These are phyloP conservation scores for Tulasnella sp. DNA, from an alignment of 768 basidiomycete species.

Conservation along the genomic window DNA sequence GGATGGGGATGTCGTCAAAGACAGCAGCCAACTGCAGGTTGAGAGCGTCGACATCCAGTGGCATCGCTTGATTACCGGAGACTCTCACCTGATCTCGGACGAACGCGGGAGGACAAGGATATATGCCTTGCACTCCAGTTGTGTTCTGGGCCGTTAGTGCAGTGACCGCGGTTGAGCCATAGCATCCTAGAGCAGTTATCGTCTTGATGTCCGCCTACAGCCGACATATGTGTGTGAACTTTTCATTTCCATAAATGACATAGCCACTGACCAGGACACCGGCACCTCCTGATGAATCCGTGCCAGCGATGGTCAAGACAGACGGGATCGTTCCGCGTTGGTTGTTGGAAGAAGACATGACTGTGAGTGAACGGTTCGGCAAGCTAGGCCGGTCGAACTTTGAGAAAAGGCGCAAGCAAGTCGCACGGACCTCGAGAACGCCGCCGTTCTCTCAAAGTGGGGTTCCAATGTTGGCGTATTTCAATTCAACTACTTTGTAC, in stretches of 20 bases:
- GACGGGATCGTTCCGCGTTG: constrained; percentile 26
- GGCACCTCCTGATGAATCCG: constrained; percentile 79
- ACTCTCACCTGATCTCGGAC: constrained; percentile 61
- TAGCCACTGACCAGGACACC: constrained; percentile 64
- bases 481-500: background rate
- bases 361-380: background rate
- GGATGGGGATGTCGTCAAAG: constrained; percentile 59
- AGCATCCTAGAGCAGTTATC: constrained; percentile 68
- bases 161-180: constrained; percentile 74
- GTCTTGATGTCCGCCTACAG: constrained; percentile 80
- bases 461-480: background rate
- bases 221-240: background rate
- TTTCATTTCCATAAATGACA: background rate
- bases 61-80: background rate
- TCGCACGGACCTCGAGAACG: background rate
- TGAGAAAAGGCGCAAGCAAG: background rate
- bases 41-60: background rate
- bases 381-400: background rate
- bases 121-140: constrained; percentile 66
- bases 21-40: constrained; percentile 56
- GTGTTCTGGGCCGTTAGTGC: constrained; percentile 90
- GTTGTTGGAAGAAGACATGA: background rate
- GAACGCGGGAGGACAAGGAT: constrained; percentile 59
- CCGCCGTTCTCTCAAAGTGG: background rate
- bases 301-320: constrained; percentile 68